Evolutionary conservation across 2,329 filamentous ascomycete genomes (phyloP), one percentile per base, ranked within the genome.

Genomic region (Karstenula rhodostoma): DNA sequence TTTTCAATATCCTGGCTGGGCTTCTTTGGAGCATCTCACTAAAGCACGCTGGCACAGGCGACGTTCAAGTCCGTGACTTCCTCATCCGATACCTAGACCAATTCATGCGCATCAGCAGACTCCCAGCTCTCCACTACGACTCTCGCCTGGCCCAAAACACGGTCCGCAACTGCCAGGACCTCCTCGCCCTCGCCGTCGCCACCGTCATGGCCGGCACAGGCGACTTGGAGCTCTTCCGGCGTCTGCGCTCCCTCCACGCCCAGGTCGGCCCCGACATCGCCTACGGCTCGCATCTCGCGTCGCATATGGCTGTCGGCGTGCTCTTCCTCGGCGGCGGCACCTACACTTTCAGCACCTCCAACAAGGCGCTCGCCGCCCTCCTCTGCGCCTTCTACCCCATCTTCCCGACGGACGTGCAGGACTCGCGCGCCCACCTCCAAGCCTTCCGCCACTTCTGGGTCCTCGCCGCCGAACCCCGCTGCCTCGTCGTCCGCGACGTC

Each of bases 381-480:
- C 86, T 99, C 8, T 90, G 95, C 46, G 90, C 95, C 1, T 96
- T 99, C 77, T 99, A 99, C 73, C 95, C 95, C 0, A 85, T 97
- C 22, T 97, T 96, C 75, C 95, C 95, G 0, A 90, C 87, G 10
- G 90, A 88, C 32, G 92, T 98, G 1, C 90, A 96, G 71, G 95
- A 99, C 79, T 98, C 98, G 73, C 90, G 92, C 66, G 93, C 93
- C 12, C 95, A 99, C 71, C 84, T 99, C 6, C 95, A 99, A 80
- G 95, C 96, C 3, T 95, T 99, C 81, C 89, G 96, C 5, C 94
- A 99, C 78, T 91, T 99, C 73, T 99, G 95, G 95, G 94, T 97
- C 12, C 84, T 99, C 3, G 95, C 95, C 1, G 90, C 92, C 0
- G 95, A 99, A 71, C 88, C 93, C 10, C 87, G 96, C 54, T 98